phyloP scores from a whole-genome alignment of 2,329 filamentous ascomycete species.

The Botrytis pseudocinerea region DNA sequence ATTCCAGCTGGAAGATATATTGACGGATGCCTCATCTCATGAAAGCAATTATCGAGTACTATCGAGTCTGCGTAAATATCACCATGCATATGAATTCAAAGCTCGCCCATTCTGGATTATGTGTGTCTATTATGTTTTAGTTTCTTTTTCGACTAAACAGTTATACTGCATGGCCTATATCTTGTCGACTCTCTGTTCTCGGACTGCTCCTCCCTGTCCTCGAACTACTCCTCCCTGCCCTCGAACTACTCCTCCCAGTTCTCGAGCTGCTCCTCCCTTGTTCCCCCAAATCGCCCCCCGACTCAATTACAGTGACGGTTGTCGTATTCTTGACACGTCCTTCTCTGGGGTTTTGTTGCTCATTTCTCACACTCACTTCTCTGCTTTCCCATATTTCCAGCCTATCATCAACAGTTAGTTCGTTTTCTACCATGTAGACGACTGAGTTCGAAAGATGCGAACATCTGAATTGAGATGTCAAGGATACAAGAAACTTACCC shows the following conservation, averaged over 20 bases:
- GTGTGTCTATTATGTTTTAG: not conserved
- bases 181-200: not conserved
- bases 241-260: not conserved
- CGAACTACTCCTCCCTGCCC: too few species aligned
- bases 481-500: not conserved
- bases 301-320: not conserved
- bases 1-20: not conserved
- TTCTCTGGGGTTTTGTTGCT: not conserved
- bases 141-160: not conserved
- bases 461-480: not conserved
- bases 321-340: not conserved
- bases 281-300: not conserved
- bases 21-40: not conserved
- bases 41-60: not conserved
- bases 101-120: not conserved
- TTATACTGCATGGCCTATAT: not conserved
- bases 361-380: conserved; percentile 10
- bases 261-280: not conserved
- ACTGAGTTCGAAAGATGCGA: not conserved
- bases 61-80: not conserved
- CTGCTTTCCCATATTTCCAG: conserved; percentile 20
- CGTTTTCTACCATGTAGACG: not conserved
- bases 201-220: too few species aligned
- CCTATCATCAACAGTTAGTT: conserved; percentile 7
- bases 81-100: not conserved